A percentile compares a stretch with the other conserved stretches of the same genome.
These are phyloP conservation scores for Fusarium brevicatenulatum DNA, from an alignment of 2,329 filamentous ascomycete species.

Conservation along the genomic window DNA sequence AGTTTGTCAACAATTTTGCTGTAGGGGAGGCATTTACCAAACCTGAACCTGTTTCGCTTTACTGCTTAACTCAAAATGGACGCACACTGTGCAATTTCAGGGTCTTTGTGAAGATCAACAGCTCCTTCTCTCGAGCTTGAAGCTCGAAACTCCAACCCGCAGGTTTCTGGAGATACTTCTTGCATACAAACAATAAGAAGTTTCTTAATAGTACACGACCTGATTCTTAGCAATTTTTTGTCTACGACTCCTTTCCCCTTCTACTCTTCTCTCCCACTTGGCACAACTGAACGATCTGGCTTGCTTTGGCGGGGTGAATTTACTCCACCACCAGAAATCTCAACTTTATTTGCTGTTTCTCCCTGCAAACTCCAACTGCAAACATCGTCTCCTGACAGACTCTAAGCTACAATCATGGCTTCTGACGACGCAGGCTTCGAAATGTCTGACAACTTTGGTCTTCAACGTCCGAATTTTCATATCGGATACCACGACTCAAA, in stretches of 20 bases:
- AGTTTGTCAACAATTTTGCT: background rate
- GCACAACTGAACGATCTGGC: conserved; percentile 12
- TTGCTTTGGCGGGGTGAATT: conserved; percentile 43
- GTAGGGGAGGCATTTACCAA: background rate
- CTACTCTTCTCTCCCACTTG: conserved; percentile 9
- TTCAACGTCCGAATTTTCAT: conserved; percentile 64
- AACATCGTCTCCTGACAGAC: background rate
- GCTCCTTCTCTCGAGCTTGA: background rate
- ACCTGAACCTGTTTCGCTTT: background rate
- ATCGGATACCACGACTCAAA: conserved; percentile 79
- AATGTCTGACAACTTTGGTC: conserved; percentile 42
- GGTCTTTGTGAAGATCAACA: conserved; percentile 30
- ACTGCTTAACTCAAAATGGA: background rate
- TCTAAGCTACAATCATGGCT: conserved; percentile 35
- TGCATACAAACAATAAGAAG: background rate
- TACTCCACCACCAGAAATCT: conserved; percentile 44
- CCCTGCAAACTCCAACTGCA: conserved; percentile 3
- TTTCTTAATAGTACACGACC: background rate
- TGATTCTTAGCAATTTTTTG: background rate
- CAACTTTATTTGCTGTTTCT: conserved; percentile 24
- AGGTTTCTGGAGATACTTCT: background rate
- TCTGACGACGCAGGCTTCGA: conserved; percentile 35
- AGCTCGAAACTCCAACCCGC: background rate
- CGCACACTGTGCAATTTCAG: conserved; percentile 38
- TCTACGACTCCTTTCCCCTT: background rate